Conservation (phyloP, 768 basidiomycete genomes). For the Rhizopogon sp. region DNA sequence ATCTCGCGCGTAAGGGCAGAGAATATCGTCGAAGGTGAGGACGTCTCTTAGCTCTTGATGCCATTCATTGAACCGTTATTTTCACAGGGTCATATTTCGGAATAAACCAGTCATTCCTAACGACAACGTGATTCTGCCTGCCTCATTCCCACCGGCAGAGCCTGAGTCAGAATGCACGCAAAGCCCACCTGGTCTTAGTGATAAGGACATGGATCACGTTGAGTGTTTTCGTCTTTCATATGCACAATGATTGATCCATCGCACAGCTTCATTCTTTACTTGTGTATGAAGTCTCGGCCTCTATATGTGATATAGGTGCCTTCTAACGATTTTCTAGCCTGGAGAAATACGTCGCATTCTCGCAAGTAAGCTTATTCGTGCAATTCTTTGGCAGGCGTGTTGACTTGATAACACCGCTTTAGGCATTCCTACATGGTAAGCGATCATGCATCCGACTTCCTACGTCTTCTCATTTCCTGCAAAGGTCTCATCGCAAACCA, state of each 20-base stretch:
- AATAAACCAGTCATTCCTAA: conserved; percentile 28
- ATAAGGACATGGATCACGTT: conserved; percentile 47
- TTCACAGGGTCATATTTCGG: conserved; percentile 41
- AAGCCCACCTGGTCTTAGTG: conserved; percentile 29
- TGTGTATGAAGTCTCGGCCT: conserved; percentile 36
- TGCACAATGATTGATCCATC: not conserved
- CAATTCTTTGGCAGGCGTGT: not conserved
- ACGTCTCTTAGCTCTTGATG: not conserved
- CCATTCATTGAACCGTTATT: not conserved
- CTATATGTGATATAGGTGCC: conserved; percentile 1
- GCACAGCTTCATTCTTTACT: conserved; percentile 52
- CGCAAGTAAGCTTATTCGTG: conserved; percentile 13
- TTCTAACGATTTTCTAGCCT: conserved; percentile 41
- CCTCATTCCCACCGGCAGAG: conserved; percentile 42
- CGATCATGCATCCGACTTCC: not conserved
- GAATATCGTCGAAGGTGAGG: conserved; percentile 50
- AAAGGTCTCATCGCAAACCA: conserved; percentile 19
- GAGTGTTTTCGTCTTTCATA: not conserved
- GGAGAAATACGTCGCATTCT: conserved; percentile 25
- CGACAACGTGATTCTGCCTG: conserved; percentile 43
- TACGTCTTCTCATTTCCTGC: not conserved
- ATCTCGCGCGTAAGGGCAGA: conserved; percentile 38
- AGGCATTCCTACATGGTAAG: conserved; percentile 21
- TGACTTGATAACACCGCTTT: not conserved
- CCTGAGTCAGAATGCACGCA: conserved; percentile 11